Evolutionary conservation across 768 basidiomycete genomes (phyloP).

Genomic region (Suillus luteus): DNA sequence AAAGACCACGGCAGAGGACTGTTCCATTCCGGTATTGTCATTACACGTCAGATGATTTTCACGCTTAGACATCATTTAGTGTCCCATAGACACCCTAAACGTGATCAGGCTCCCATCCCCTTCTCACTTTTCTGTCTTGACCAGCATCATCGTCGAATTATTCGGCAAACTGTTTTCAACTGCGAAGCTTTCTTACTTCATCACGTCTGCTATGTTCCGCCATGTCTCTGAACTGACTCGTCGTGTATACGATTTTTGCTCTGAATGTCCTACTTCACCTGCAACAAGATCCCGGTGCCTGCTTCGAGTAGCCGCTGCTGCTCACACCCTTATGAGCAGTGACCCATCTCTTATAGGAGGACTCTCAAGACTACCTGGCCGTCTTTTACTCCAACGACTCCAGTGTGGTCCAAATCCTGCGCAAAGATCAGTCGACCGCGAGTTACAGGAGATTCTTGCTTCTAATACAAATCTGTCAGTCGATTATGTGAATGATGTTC

Average conservation of each 20-base stretch:
- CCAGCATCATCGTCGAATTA: constrained; percentile 48
- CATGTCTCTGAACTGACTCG: constrained; percentile 41
- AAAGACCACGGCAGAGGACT: constrained; percentile 32
- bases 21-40: constrained; percentile 35
- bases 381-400: constrained; percentile 47
- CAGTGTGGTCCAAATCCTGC: constrained; percentile 41
- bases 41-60: not conserved
- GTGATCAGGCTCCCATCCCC: constrained; percentile 40
- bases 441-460: constrained; percentile 2
- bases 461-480: not conserved
- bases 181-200: constrained; percentile 47
- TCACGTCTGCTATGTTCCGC: constrained; percentile 50
- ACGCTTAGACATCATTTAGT: not conserved
- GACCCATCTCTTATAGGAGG: constrained; percentile 22
- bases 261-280: constrained; percentile 37
- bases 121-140: constrained; percentile 47
- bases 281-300: constrained; percentile 41
- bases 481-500: constrained; percentile 25
- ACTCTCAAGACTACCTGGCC: constrained; percentile 38
- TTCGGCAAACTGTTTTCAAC: constrained; percentile 44
- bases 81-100: constrained; percentile 28
- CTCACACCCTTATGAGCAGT: constrained; percentile 27
- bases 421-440: not conserved
- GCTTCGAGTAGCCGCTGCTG: constrained; percentile 40
- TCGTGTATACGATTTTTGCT: constrained; percentile 45